Base-by-base conservation (phyloP, 345 rosid genomes). In the Eutrema heterophyllum region DNA sequence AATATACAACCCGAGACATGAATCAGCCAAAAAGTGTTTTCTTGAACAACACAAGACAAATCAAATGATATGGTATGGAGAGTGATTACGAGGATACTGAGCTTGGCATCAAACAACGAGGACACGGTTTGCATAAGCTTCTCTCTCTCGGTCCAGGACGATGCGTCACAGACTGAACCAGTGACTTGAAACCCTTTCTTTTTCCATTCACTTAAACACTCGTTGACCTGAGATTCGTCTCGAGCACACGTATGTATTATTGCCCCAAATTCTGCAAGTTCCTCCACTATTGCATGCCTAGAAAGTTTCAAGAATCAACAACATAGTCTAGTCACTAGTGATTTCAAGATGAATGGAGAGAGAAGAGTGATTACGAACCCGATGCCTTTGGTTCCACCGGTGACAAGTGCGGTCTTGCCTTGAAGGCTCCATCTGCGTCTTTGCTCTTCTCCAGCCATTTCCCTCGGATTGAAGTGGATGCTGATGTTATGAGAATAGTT, bases 351-450 rank as follows among this genome's bases (percentile, higher is more conserved):
- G 14, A 5, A 43, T 13, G 7, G n/a, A n/a, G 35, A 40, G 29
- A 61, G 7, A 27, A 26, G 32, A 45, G 4, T 10, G 9, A 21
- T 46, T 29, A 48, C 55, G 12, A 64, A 64, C 69, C 69, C 69
- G 8, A 48, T 32, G 41, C 69, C 55, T 64, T 46, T 64, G 29
- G 69, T 64, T 32, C 69, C 56, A 9, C 56, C 56, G 6, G 69
- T 64, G n/a, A 64, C 69, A 30, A 64, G 69, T 29, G 30, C 56
- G 10, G 55, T 64, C 53, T 27, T 46, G 55, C 69, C 69, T 64
- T 46, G 55, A 64, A 64, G 55, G 40, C 41, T 64, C 69, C 69
- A 64, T 64, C 69, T 64, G 35, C 67, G 8, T 9, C 38, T 62
- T 41, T 44, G 51, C 26, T 43, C 67, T 40, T 43, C 51, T 41